These are phyloP conservation scores for Dendrobium officinale DNA, from an alignment of 106 monocot species.

Conservation along the genomic window DNA sequence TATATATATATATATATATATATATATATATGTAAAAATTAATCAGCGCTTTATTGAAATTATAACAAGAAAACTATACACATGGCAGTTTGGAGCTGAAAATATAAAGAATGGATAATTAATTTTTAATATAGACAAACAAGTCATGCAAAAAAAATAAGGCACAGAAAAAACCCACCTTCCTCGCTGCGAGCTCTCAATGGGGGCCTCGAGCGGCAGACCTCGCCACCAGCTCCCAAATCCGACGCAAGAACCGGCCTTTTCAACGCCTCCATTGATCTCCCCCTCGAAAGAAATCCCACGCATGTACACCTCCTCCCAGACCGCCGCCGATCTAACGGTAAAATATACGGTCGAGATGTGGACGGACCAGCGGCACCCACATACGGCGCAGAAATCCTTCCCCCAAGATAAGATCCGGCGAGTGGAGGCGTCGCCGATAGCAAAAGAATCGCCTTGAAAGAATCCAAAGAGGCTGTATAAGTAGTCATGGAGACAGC, in stretches of 20 bases:
- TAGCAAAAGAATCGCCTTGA: constrained; percentile 8
- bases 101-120: not conserved
- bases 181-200: constrained; percentile 40
- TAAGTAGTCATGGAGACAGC: constrained; percentile 3
- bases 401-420: not conserved
- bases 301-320: constrained; percentile 16
- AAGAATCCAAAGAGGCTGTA: constrained; percentile 6
- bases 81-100: not conserved
- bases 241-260: constrained; percentile 35
- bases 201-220: constrained; percentile 14
- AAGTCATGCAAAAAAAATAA: not conserved
- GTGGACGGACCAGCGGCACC: constrained; percentile 5
- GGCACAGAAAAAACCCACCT: constrained; percentile 28
- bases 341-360: not conserved
- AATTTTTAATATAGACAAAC: not conserved
- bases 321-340: not conserved
- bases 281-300: not conserved
- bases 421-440: not conserved
- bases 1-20: not conserved
- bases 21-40: not conserved
- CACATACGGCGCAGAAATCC: not conserved
- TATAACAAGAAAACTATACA: not conserved
- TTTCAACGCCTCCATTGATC: constrained; percentile 11
- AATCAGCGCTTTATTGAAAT: not conserved
- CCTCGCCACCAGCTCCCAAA: constrained; percentile 35